Conservation (phyloP, 192 early-diverging fungal genomes). For the Coemansia sp. region DNA sequence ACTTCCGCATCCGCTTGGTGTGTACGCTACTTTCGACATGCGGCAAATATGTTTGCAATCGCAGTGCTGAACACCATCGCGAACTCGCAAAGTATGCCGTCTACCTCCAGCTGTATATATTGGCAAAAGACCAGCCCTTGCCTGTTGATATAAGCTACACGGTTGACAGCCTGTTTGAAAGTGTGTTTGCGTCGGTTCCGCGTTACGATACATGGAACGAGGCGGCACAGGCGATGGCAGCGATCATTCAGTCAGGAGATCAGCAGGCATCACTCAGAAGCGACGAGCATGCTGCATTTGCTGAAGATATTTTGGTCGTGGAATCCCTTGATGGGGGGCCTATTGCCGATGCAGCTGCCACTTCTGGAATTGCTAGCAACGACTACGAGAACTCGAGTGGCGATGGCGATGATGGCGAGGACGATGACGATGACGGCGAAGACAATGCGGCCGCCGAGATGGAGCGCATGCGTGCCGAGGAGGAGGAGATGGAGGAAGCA, state of each 20-base stretch:
- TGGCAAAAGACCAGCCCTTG: slow-evolving; percentile 71
- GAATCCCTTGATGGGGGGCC: background rate
- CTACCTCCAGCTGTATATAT: slow-evolving; percentile 88
- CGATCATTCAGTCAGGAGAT: background rate
- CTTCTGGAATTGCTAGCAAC: background rate
- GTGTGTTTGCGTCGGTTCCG: slow-evolving; percentile 59
- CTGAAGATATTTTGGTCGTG: background rate
- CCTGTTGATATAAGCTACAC: slow-evolving; percentile 91
- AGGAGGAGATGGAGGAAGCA: slow-evolving; percentile 55
- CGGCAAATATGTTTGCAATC: slow-evolving; percentile 71
- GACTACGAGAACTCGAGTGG: background rate
- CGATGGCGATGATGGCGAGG: background rate
- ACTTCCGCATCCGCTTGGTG: slow-evolving; percentile 87
- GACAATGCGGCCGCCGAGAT: slow-evolving; percentile 11
- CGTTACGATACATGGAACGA: slow-evolving; percentile 70
- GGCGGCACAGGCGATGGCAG: slow-evolving; percentile 67
- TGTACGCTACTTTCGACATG: slow-evolving; percentile 88
- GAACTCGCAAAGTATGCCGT: slow-evolving; percentile 60
- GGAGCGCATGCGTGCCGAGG: slow-evolving; percentile 42
- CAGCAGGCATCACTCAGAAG: background rate
- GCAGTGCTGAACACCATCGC: slow-evolving; percentile 53
- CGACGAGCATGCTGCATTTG: background rate
- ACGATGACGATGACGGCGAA: slow-evolving; percentile 4
- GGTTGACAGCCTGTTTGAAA: slow-evolving; percentile 76
- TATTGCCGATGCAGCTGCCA: background rate